Evolutionary conservation across 331 rosid species (phyloP), one percentile per base, ranked within the genome.

Genomic region (Erythrophleum ivorense): DNA sequence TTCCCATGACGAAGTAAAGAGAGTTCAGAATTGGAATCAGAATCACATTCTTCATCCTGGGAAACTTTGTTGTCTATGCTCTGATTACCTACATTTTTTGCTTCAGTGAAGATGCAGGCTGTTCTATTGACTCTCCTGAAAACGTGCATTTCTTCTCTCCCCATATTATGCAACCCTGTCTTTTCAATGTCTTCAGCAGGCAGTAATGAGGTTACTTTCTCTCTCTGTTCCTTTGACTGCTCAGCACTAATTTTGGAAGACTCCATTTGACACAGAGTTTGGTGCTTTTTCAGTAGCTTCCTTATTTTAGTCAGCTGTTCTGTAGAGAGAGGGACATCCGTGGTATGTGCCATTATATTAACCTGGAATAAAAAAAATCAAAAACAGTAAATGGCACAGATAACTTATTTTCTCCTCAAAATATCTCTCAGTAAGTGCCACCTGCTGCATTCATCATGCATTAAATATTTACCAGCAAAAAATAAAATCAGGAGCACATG

Each of bases 311-410:
- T 64, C 80, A 92, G 89, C 79, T 92, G 98, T 76, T 92, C 97
- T 4, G 91, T 77, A 76, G 98, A 89, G 79, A 90, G 86, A 55
- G 92, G 97, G 83, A 63, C 82, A 81, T 96, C 97, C 29, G 90
- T 80, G 78, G 91, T 81, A 79, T 96, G 91, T 64, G 94, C 94
- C 98, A 96, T 86, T 80, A 96, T 87, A 83, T 91, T 91, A 82
- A 96, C 97, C 99, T 96, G 95, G 85, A 83, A 73, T 72, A 82
- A 59, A 82, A 82, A 67, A 81, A 46, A 69, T 64, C 64, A 76
- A 38, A 79, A 49, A 65, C 19, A 46, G 72, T 69, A 54, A 80
- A 83, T 65, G 68, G 19, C 78, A 85, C 55, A 24, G 59, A 72
- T 81, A 63, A 70, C 78, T 21, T 43, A 54, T 43, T 58, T 58